A percentile compares a stretch with the other conserved stretches of the same genome.
These are phyloP conservation scores for Castanea crenata DNA, from an alignment of 306 rosid genomes.

Conservation along the genomic window DNA sequence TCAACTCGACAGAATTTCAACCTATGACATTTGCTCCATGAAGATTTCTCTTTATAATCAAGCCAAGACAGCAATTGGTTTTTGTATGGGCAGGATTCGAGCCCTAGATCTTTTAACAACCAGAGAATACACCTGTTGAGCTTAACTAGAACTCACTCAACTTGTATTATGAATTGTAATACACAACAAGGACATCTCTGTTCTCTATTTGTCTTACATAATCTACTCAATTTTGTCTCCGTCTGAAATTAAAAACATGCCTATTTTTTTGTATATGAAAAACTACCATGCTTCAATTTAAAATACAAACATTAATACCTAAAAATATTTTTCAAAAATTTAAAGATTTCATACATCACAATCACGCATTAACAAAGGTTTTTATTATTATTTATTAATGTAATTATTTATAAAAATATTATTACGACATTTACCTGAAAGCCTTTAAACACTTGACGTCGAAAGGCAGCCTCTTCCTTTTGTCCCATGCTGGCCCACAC, in stretches of 20 bases:
- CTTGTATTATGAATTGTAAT: background rate
- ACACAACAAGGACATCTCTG: background rate
- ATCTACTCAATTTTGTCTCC: background rate
- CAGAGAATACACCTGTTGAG: no score
- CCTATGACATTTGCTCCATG: no score
- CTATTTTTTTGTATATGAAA: background rate
- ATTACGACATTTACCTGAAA: constrained; percentile 68
- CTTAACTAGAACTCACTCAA: no score
- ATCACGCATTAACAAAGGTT: background rate
- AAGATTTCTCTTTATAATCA: no score
- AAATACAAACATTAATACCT: background rate
- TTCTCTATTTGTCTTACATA: background rate
- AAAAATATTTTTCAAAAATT: background rate
- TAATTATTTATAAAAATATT: no score
- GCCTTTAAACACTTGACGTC: constrained; percentile 71
- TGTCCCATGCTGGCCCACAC: constrained; percentile 99
- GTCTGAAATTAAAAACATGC: background rate
- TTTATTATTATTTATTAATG: no score
- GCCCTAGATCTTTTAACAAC: no score
- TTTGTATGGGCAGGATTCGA: no score
- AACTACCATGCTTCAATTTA: background rate
- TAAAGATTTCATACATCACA: background rate
- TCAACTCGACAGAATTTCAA: background rate
- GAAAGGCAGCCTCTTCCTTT: constrained; percentile 89
- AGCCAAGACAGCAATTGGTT: no score